Evolutionary conservation across 179 eudicot genomes (phyloP).

Genomic region (Nepenthes alata): DNA sequence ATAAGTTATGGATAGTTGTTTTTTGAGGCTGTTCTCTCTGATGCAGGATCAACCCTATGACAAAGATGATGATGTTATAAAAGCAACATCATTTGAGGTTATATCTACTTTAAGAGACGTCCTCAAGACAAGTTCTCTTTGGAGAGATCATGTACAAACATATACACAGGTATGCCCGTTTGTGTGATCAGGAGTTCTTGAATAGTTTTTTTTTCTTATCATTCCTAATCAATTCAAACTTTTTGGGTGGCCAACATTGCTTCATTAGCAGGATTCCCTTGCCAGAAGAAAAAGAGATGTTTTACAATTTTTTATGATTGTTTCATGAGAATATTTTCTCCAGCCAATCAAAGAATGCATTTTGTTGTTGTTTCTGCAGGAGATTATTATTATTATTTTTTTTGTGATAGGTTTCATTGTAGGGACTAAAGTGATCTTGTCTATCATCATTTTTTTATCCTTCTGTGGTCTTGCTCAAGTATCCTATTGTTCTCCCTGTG

Average conservation of each 20-base stretch:
- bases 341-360: not conserved
- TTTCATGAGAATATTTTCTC: too few relatives aligned
- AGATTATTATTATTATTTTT: not conserved
- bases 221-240: too few relatives aligned
- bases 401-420: not conserved
- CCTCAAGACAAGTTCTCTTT: conserved; percentile 83
- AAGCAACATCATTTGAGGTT: conserved; percentile 97
- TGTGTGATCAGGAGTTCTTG: not conserved
- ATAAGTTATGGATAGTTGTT: not conserved
- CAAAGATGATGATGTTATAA: conserved; percentile 87
- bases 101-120: conserved; percentile 94
- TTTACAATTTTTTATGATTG: too few relatives aligned
- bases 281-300: too few relatives aligned
- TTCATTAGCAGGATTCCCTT: too few relatives aligned
- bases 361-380: not conserved
- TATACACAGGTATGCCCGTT: conserved; percentile 61
- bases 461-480: conserved; percentile 8
- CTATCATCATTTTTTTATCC: not conserved
- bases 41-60: conserved; percentile 75
- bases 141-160: conserved; percentile 97
- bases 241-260: too few relatives aligned
- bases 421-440: not conserved
- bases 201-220: not conserved
- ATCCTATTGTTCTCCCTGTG: conserved; percentile 8
- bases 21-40: conserved; percentile 9